Conservation (phyloP, 768 basidiomycete genomes). For the Coprinopsis marcescibilis region DNA sequence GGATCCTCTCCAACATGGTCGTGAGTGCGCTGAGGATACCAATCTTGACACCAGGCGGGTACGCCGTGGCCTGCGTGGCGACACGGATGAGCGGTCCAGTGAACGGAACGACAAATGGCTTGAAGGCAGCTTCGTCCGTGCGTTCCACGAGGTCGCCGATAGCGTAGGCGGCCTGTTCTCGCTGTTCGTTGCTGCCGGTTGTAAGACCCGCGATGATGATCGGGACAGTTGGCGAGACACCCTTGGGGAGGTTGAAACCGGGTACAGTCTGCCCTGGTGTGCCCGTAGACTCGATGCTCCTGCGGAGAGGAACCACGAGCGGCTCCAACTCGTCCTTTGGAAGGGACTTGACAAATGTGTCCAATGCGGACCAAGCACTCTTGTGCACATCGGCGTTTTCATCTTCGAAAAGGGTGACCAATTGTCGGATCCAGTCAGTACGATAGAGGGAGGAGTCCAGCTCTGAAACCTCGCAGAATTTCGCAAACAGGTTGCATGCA, state of each 20-base stretch:
- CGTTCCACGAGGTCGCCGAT: slow-evolving; percentile 93
- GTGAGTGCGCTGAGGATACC: slow-evolving; percentile 85
- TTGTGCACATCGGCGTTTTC: slow-evolving; percentile 66
- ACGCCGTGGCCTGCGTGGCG: slow-evolving; percentile 81
- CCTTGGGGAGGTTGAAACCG: slow-evolving; percentile 83
- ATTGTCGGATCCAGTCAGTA: slow-evolving; percentile 90
- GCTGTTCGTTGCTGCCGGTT: slow-evolving; percentile 89
- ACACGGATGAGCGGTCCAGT: slow-evolving; percentile 95
- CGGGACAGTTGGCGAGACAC: slow-evolving; percentile 76
- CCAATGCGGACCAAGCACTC: slow-evolving; percentile 78
- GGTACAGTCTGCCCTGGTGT: slow-evolving; percentile 72
- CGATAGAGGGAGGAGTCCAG: slow-evolving; percentile 83
- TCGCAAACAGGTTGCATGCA: slow-evolving; percentile 70
- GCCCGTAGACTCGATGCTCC: slow-evolving; percentile 83
- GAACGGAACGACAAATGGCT: slow-evolving; percentile 92
- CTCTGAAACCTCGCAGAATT: slow-evolving; percentile 79
- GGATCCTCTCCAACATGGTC: slow-evolving; percentile 81
- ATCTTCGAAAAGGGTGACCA: slow-evolving; percentile 82
- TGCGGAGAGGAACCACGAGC: slow-evolving; percentile 81
- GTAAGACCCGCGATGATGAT: slow-evolving; percentile 91
- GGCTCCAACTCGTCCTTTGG: slow-evolving; percentile 92
- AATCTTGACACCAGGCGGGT: slow-evolving; percentile 89
- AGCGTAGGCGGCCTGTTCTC: slow-evolving; percentile 92
- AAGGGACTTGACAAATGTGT: slow-evolving; percentile 81
- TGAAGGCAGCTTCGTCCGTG: slow-evolving; percentile 78